Evolutionary conservation across 208 protist genomes (phyloP), one percentile per base, ranked within the genome.

Genomic region (Acanthamoeba polyphaga): DNA sequence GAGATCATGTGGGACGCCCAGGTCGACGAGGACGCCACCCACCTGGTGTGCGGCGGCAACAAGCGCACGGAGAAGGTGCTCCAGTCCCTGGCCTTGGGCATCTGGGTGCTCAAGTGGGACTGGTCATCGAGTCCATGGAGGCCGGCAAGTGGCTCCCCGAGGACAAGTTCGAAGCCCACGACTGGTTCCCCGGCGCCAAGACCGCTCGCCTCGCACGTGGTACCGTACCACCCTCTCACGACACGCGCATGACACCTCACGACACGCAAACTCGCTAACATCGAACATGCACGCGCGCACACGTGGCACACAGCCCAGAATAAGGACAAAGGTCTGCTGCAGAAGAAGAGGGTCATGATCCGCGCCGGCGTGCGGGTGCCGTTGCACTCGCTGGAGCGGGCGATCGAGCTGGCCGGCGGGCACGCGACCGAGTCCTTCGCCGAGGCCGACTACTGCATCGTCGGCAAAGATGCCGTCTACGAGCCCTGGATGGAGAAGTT

Each of bases 11-110:
- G 85, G 85, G 53, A 91, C 9, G n/a, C 2, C n/a, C 51, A 72
- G 12, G 62, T 74, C 22, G 34, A 15, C 22, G 85, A 91, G 1
- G 55, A 91, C n/a, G 43, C 62, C 38, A 91, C 85, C 29, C 85
- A 91, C 43, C 58, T 91, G 8, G 62, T 91, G 9, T 66, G 53
- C 60, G 85, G 85, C 15, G 60, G 27, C 17, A 72, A 91, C 32
- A 91, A 91, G 62, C 85, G 85, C 3, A 91, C 85, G 19, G 85
- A 74, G 32, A 91, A 91, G 85, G 85, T 91, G 53, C 85, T 91
- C 32, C 58, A 72, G 58, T 55, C 85, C 13, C 85, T 91, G 5
- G 85, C 85, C 62, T 74, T n/a, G 43, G 85, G 85, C 32, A 91
- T 53, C 8, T 91, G 53, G 58, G 38, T 91, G 24, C 62, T 91